Conservation (phyloP, 1,284 basidiomycete genomes). For the Ustilago crameri region DNA sequence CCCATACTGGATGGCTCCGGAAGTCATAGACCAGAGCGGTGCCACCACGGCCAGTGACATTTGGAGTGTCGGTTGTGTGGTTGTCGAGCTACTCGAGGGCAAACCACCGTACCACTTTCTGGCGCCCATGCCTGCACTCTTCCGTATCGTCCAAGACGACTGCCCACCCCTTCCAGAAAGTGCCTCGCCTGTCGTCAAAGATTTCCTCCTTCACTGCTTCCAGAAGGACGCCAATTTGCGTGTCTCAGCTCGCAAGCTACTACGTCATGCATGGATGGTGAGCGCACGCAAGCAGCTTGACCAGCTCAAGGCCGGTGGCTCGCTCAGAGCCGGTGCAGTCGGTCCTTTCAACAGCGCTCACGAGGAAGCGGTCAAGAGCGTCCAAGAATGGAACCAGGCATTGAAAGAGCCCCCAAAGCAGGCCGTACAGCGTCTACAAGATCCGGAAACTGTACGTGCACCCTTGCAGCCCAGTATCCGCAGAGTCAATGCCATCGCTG, state of each 20-base stretch:
- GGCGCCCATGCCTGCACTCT: constrained; percentile 97
- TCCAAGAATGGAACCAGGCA: constrained; percentile 98
- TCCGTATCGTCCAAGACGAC: constrained; percentile 97
- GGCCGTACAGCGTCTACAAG: constrained; percentile 18
- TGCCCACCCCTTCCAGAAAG: constrained; percentile 94
- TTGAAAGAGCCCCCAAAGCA: constrained; percentile 77
- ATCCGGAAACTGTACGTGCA: constrained; percentile 37
- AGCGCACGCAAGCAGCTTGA: constrained; percentile 81
- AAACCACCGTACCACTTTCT: constrained; percentile 95
- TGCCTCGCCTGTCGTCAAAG: constrained; percentile 87
- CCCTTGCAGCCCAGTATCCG: constrained; percentile 43
- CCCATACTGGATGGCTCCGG: constrained; percentile 68
- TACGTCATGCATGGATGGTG: constrained; percentile 95
- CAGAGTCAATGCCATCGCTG: constrained; percentile 41
- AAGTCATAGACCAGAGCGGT: constrained; percentile 77
- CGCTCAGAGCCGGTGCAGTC: constrained; percentile 70
- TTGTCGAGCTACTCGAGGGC: constrained; percentile 94
- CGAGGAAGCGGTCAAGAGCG: constrained; percentile 91
- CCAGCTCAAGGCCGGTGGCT: constrained; percentile 67
- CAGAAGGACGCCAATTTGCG: constrained; percentile 96
- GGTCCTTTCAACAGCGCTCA: constrained; percentile 70
- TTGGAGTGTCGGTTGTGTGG: constrained; percentile 94
- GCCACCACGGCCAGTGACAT: constrained; percentile 97
- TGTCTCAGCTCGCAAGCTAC: constrained; percentile 89
- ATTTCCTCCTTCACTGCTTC: constrained; percentile 96